These are phyloP conservation scores for Mrakiaceae sp. DNA, from an alignment of 1,284 basidiomycete genomes.

Conservation along the genomic window DNA sequence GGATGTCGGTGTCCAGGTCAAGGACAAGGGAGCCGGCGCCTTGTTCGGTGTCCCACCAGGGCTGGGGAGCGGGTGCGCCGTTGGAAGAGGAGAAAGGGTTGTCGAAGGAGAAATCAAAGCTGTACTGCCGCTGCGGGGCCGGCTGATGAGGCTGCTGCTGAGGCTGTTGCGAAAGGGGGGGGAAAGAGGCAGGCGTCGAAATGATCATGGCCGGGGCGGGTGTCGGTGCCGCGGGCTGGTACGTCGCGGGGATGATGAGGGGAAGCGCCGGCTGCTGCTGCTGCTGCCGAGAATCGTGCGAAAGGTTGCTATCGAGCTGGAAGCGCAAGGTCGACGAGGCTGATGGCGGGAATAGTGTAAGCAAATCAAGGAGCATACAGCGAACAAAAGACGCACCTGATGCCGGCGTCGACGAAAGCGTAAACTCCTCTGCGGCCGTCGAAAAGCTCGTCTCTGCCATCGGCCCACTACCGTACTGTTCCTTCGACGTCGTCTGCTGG, in stretches of 20 bases:
- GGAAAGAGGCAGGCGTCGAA: background rate
- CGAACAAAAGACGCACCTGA: too few relatives aligned
- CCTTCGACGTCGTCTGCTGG: too few relatives aligned
- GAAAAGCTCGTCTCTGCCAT: too few relatives aligned
- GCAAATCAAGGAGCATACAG: too few relatives aligned
- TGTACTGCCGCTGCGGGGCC: background rate
- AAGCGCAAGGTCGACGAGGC: too few relatives aligned
- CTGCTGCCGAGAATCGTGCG: background rate
- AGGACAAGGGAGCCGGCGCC: slow-evolving; percentile 2
- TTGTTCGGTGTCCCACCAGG: background rate
- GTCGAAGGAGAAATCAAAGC: background rate
- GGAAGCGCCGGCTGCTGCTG: background rate
- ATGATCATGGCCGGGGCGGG: background rate
- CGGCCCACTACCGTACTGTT: too few relatives aligned
- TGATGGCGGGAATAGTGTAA: too few relatives aligned
- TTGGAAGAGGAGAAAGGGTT: too few relatives aligned
- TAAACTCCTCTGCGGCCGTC: too few relatives aligned
- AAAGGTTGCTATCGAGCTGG: too few relatives aligned
- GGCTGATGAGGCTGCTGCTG: background rate
- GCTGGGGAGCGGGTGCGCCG: background rate
- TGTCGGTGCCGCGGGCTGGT: background rate
- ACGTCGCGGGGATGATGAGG: background rate
- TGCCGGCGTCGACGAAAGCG: too few relatives aligned
- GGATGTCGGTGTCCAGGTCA: background rate
- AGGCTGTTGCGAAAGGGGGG: background rate